Conservation (phyloP, 768 basidiomycete species). For the Leucocoprinus birnbaumii region DNA sequence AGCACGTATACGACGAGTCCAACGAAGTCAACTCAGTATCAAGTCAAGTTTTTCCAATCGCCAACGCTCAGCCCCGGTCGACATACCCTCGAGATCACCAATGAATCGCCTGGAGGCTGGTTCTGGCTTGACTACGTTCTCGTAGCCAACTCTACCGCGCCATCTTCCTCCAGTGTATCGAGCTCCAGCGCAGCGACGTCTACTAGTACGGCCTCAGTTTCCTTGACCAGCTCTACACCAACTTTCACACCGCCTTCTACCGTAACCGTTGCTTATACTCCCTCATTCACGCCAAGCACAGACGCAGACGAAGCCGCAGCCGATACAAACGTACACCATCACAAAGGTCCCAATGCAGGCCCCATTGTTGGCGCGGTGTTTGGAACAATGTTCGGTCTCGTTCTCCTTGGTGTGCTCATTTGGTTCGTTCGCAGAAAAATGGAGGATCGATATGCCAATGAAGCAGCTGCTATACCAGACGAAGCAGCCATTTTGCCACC, state of each 20-base stretch:
- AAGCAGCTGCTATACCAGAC: neutral
- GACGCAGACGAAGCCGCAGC: neutral
- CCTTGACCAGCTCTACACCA: too few relatives aligned
- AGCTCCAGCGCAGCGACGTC: neutral
- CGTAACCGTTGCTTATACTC: too few relatives aligned
- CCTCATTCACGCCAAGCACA: too few relatives aligned
- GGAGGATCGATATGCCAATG: neutral
- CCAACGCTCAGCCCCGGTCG: neutral
- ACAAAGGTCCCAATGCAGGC: neutral
- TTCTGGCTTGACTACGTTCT: constrained; percentile 3
- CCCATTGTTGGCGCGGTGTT: neutral
- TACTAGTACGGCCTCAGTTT: too few relatives aligned
- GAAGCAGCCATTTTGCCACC: neutral
- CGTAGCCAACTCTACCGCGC: neutral
- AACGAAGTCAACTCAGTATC: neutral
- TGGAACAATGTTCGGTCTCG: neutral
- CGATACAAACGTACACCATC: neutral
- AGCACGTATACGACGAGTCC: neutral
- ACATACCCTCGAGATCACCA: constrained; percentile 3
- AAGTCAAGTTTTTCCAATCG: constrained; percentile 3
- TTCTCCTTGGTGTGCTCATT: neutral
- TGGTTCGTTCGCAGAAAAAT: constrained; percentile 2
- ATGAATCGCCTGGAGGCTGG: neutral
- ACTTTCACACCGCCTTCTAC: too few relatives aligned
- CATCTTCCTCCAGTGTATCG: neutral